Evolutionary conservation across 2,329 filamentous ascomycete genomes (phyloP).

Genomic region (Colletotrichum sp.): DNA sequence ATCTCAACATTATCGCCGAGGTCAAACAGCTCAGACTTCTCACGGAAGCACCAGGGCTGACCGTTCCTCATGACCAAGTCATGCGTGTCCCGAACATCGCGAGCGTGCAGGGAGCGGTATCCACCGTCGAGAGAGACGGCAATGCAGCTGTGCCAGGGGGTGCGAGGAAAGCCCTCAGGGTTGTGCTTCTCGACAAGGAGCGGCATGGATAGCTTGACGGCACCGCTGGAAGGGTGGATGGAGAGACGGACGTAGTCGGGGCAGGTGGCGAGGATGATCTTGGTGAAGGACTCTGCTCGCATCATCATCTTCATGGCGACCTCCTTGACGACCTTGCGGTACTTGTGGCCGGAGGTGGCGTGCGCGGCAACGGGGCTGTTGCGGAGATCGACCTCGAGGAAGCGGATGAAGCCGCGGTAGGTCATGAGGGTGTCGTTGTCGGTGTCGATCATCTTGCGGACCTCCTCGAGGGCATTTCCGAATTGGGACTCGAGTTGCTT

Average conservation of each 20-base stretch:
- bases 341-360: slow-evolving; percentile 19
- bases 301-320: slow-evolving; percentile 23
- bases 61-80: slow-evolving; percentile 36
- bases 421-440: slow-evolving; percentile 25
- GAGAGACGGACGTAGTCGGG: slow-evolving; percentile 24
- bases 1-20: slow-evolving; percentile 22
- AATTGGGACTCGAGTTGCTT: slow-evolving; percentile 16
- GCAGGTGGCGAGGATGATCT: slow-evolving; percentile 20
- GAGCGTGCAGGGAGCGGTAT: slow-evolving; percentile 23
- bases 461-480: slow-evolving; percentile 12
- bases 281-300: slow-evolving; percentile 22
- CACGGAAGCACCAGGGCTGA: slow-evolving; percentile 38
- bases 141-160: slow-evolving; percentile 39
- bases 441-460: slow-evolving; percentile 20
- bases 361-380: slow-evolving; percentile 13
- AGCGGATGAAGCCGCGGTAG: slow-evolving; percentile 25
- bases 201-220: slow-evolving; percentile 24
- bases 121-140: slow-evolving; percentile 36
- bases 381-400: slow-evolving; percentile 19
- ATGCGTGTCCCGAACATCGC: slow-evolving; percentile 29
- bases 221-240: slow-evolving; percentile 22
- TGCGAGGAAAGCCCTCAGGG: slow-evolving; percentile 24
- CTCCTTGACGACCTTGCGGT: slow-evolving; percentile 23
- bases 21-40: slow-evolving; percentile 33
- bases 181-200: slow-evolving; percentile 26